Conservation (phyloP, 2,329 filamentous ascomycete genomes). For the Clarireedia monteithiana region DNA sequence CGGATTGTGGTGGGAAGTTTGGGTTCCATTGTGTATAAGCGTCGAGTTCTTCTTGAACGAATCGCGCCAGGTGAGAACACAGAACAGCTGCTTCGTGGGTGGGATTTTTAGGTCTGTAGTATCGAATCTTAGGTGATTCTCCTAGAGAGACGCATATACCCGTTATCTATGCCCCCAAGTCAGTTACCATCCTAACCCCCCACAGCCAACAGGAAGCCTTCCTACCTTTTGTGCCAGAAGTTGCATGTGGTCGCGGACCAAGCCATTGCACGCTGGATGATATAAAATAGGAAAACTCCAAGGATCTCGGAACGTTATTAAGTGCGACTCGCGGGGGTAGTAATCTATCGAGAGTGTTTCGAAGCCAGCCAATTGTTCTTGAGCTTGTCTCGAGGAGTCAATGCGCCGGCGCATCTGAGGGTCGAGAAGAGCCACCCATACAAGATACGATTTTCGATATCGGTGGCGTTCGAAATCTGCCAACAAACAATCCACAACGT, state of each 20-base stretch:
- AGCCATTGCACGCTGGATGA: constrained; percentile 79
- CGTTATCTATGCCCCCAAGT: constrained; percentile 53
- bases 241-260: constrained; percentile 79
- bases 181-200: constrained; percentile 8
- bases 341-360: constrained; percentile 82
- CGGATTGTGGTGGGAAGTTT: constrained; percentile 73
- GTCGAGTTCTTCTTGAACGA: constrained; percentile 87
- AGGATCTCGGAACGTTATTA: constrained; percentile 87
- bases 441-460: constrained; percentile 70
- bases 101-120: constrained; percentile 69
- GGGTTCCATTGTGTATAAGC: constrained; percentile 77
- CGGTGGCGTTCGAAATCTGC: constrained; percentile 81
- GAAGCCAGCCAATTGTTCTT: constrained; percentile 71
- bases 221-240: constrained; percentile 77
- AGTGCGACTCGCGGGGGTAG: constrained; percentile 81
- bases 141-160: constrained; percentile 86
- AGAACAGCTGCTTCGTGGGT: constrained; percentile 83
- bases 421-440: constrained; percentile 77
- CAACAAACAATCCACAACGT: constrained; percentile 89
- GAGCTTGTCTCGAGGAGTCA: constrained; percentile 60
- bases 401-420: constrained; percentile 64
- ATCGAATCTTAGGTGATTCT: constrained; percentile 88
- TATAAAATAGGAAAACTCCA: constrained; percentile 93
- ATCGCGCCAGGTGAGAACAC: constrained; percentile 79
- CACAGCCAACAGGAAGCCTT: background rate